Conservation (phyloP, 805 yeast species). For the Pichia kluyveri region DNA sequence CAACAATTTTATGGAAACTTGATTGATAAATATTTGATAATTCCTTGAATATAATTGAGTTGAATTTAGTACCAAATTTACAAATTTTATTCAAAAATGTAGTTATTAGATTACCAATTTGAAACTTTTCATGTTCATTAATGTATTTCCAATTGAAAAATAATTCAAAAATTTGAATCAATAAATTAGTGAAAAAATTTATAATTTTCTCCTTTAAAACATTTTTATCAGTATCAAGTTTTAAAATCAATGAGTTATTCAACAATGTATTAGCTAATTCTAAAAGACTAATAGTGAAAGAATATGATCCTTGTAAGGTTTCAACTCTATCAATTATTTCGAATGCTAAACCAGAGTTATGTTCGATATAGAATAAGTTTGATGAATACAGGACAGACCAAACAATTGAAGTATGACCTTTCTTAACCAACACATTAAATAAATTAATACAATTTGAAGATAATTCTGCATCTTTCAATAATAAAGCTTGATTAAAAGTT, state of each 20-base stretch:
- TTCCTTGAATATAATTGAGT: constrained; percentile 27
- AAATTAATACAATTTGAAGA: constrained; percentile 40
- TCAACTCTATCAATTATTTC: constrained; percentile 65
- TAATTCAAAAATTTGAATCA: constrained; percentile 66
- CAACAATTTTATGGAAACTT: constrained; percentile 42
- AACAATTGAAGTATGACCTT: constrained; percentile 50
- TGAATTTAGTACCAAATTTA: constrained; percentile 30
- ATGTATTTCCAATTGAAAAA: constrained; percentile 62
- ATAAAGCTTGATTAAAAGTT: constrained; percentile 61
- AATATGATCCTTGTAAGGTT: constrained; percentile 56
- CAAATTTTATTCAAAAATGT: constrained; percentile 48
- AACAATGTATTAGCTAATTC: constrained; percentile 46
- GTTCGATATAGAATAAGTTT: constrained; percentile 49
- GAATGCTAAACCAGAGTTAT: constrained; percentile 56
- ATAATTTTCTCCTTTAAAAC: constrained; percentile 44
- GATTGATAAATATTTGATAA: constrained; percentile 30
- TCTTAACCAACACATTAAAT: constrained; percentile 35
- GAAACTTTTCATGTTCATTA: constrained; percentile 45
- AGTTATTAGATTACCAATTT: constrained; percentile 48
- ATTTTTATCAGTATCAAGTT: constrained; percentile 29
- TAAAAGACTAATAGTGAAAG: constrained; percentile 53
- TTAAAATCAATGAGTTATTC: constrained; percentile 35
- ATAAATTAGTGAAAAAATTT: constrained; percentile 42
- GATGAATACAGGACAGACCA: constrained; percentile 76
- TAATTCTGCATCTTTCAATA: constrained; percentile 39